Base-by-base conservation (phyloP, 129 eudicot species). In the Helianthus tuberosus region DNA sequence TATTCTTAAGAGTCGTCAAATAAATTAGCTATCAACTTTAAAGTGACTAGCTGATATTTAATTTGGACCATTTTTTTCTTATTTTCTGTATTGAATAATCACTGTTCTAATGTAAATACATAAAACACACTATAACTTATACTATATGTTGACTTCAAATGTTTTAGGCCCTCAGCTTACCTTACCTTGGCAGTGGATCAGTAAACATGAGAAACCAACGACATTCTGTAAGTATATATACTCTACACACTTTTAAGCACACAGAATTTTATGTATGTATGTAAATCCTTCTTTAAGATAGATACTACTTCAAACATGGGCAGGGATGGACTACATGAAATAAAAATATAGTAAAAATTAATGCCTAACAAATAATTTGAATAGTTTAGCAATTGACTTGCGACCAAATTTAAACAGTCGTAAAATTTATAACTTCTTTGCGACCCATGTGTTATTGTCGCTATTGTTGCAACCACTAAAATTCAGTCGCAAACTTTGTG, bases 81-180 rank as follows among this genome's bases (percentile, higher is more conserved):
- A 32, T 60, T 5, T 60, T 60, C 16, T 60, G 1, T 23, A 23
- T 23, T 58, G 4, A 23, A 58, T 25, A 58, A 25, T 17, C 36
- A 23, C 8, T 8, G 16, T 32, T 12, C 3, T 27, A 11, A 32
- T 62, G 20, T 13, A 62, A 62, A 35, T 35, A 6, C 67, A 62
- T 6, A 8, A 3, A 38, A 14, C 12, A 62, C 12, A 36, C 47
- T 5, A 32, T 35, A 35, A 14, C 0, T 60, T 11, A 29, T 1
- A 12, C 8, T 4, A 29, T 27, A 10, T 27, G 9, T 43, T 43
- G 47, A 6, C 47, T 43, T 43, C 47, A 43, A 43, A 63, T 83
- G 53, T 16, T 79, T 81, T 89, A 92, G 98, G 98, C 98, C 73
- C 91, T 92, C 13, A 92, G 98, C 85, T 75, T 85, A 68, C 96